Evolutionary conservation across 2,329 filamentous ascomycete species (phyloP).

Genomic region (Zasmidium cellare): DNA sequence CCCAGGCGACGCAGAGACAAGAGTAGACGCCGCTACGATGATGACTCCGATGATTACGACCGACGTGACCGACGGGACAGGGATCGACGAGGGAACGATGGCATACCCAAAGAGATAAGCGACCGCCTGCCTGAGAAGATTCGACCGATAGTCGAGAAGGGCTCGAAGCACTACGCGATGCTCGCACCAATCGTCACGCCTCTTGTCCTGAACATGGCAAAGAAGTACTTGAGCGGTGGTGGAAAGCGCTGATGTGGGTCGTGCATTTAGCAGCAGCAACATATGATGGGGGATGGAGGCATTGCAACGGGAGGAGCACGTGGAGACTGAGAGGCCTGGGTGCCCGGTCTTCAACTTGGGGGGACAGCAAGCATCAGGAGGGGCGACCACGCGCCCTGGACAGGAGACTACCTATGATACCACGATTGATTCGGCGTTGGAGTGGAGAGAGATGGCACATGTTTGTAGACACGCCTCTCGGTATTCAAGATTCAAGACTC

Average conservation of each 20-base stretch:
- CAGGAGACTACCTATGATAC: background rate
- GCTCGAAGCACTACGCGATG: constrained; percentile 35
- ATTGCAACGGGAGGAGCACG: background rate
- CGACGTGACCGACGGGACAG: constrained; percentile 21
- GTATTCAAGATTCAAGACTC: background rate
- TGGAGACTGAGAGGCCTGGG: background rate
- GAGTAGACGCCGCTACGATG: constrained; percentile 21
- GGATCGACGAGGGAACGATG: constrained; percentile 8
- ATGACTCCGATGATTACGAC: constrained; percentile 25
- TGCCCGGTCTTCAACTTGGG: background rate
- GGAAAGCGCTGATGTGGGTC: constrained; percentile 5
- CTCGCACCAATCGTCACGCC: constrained; percentile 35
- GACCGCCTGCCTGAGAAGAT: constrained; percentile 18
- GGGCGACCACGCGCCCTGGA: background rate
- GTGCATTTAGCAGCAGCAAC: background rate
- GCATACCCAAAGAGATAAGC: background rate
- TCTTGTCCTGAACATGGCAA: constrained; percentile 21
- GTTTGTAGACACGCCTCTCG: background rate
- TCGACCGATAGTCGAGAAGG: constrained; percentile 34
- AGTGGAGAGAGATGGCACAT: background rate
- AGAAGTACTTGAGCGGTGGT: constrained; percentile 19
- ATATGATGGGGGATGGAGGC: background rate
- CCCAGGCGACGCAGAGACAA: constrained; percentile 10
- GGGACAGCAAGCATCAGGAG: background rate
- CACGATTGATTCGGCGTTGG: background rate